phyloP scores from a whole-genome alignment of 768 basidiomycete species.

The Xerocomellus intermedius region DNA sequence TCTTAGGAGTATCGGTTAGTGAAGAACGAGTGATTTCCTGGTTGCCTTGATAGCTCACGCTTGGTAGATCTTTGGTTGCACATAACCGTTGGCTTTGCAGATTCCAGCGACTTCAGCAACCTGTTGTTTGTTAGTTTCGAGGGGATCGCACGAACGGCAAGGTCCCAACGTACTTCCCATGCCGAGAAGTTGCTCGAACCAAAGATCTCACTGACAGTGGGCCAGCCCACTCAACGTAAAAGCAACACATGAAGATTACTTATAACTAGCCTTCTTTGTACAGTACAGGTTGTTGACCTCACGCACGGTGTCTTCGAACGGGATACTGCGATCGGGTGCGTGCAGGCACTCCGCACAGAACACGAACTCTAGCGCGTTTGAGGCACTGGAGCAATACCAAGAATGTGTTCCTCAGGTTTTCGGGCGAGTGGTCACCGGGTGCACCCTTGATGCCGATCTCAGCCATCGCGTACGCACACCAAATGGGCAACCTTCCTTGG shows the following conservation, averaged over 20 bases:
- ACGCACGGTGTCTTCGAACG: slow-evolving; percentile 54
- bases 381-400: slow-evolving; percentile 45
- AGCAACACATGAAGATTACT: slow-evolving; percentile 7
- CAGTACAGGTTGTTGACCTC: slow-evolving; percentile 54
- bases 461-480: not conserved
- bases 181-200: no score
- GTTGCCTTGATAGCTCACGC: no score
- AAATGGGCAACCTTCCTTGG: slow-evolving; percentile 36
- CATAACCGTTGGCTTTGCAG: no score
- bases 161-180: no score
- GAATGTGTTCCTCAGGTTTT: slow-evolving; percentile 32
- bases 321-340: slow-evolving; percentile 55
- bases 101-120: no score
- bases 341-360: slow-evolving; percentile 63
- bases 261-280: slow-evolving; percentile 59
- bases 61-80: no score
- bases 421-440: slow-evolving; percentile 46
- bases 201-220: no score
- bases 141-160: no score
- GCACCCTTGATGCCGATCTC: slow-evolving; percentile 33
- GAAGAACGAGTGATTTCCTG: no score
- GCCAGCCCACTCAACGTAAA: not conserved
- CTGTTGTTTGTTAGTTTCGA: no score
- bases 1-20: no score
- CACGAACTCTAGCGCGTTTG: slow-evolving; percentile 44